Evolutionary conservation across 495 filamentous ascomycete genomes (phyloP).

Genomic region (Zalerion maritima): DNA sequence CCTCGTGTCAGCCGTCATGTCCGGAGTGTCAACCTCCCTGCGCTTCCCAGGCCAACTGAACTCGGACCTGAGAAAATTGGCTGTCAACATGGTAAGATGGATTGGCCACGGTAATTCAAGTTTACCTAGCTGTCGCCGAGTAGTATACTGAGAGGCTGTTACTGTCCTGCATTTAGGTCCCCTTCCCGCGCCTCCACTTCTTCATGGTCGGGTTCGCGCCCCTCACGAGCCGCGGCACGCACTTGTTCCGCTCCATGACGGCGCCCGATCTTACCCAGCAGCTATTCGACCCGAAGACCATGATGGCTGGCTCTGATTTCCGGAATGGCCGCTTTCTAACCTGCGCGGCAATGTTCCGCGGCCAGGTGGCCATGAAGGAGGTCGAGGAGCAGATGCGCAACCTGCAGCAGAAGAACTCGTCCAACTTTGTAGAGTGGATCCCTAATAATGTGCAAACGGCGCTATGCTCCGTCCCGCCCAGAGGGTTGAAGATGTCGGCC

Average conservation of each 20-base stretch:
- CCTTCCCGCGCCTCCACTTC: conserved; percentile 86
- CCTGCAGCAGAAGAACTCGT: conserved; percentile 81
- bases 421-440: conserved; percentile 90
- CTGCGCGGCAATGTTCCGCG: conserved; percentile 83
- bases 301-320: conserved; percentile 89
- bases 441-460: conserved; percentile 88
- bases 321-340: conserved; percentile 80
- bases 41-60: conserved; percentile 85
- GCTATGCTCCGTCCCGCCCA: conserved; percentile 77
- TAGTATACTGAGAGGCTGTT: conserved; percentile 10
- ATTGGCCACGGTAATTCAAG: no score
- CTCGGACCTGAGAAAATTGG: conserved; percentile 80
- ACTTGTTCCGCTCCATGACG: conserved; percentile 70
- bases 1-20: conserved; percentile 85
- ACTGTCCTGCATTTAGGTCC: no score
- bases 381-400: conserved; percentile 89
- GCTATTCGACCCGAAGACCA: conserved; percentile 90
- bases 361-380: conserved; percentile 86
- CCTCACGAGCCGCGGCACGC: conserved; percentile 65
- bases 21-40: conserved; percentile 73
- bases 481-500: conserved; percentile 75
- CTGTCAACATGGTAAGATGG: conserved; percentile 96
- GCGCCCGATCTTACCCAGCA: conserved; percentile 83
- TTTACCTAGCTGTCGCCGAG: no score
- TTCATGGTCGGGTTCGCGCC: conserved; percentile 92